Base-by-base conservation (phyloP, 2,329 filamentous ascomycete species). In the Aspergillus arachidicola region DNA sequence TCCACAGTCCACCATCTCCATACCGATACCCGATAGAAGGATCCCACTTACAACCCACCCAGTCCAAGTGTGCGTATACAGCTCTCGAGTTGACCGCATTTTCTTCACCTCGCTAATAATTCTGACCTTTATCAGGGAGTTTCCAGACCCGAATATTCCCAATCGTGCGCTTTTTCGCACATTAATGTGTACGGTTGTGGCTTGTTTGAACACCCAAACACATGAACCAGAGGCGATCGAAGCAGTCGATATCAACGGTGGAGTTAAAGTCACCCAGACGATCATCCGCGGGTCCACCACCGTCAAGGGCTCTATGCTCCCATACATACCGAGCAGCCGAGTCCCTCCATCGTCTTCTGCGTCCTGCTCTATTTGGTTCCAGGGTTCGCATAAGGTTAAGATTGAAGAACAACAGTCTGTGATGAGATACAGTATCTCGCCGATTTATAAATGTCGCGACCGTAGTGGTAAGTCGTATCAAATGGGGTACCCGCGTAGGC, bases 271-370 rank as follows among this genome's bases (percentile, higher is more conserved):
- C 16, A 41, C 16, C 16, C 38, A 41, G 1, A n/a, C 38, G 1
- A n/a, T 41, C 16, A n/a, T 41, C 19, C 38, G 38, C 7, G 38
- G 38, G 2, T 41, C 38, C 19, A 41, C 38, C 19, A 41, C 38
- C 7, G 38, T 41, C 3, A 41, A 41, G 16, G n/a, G 38, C 16
- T 41, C 38, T 4, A 41, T 41, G 38, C 16, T 41, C 0, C 38
- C 38, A 10, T n/a, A 41, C 19, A 7, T 41, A 9, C 38, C 38
- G 38, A n/a, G 38, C 16, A 41, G 16, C 1, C 16, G 38, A 41
- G 7, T 41, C 3, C 1, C 38, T 10, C 0, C 1, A 7, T 9
- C 19, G 0, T 41, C 9, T n/a, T 41, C 38, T n/a, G 0, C 9
- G 2, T 19, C 38, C 16, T 41, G 38, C 3, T 1, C 38, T 4